phyloP scores from a whole-genome alignment of 2,329 filamentous ascomycete genomes.

The Claviceps fusiformis region DNA sequence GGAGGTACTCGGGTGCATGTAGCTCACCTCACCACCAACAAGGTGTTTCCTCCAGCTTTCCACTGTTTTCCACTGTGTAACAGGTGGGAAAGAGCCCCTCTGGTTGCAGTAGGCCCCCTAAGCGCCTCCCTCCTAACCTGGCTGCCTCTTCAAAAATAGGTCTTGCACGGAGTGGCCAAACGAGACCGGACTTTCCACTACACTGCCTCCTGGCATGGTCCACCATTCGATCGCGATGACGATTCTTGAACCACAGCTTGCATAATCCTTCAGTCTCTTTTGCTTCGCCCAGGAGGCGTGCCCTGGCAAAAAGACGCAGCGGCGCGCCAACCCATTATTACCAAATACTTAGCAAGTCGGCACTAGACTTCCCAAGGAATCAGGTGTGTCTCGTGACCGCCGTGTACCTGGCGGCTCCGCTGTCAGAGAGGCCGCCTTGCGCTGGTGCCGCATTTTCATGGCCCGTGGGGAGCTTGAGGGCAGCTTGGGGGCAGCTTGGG shows the following conservation, averaged over 20 bases:
- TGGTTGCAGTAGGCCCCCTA: no score
- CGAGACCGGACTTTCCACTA: no score
- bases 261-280: neutral
- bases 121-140: no score
- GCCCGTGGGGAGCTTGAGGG: conserved; percentile 2
- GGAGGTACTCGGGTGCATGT: no score
- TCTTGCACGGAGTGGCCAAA: no score
- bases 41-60: no score
- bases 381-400: conserved; percentile 14
- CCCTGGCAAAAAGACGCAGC: neutral
- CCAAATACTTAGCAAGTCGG: conserved; percentile 17
- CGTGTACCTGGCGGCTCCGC: conserved; percentile 12
- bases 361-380: conserved; percentile 19
- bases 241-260: conserved; percentile 11
- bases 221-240: conserved; percentile 17
- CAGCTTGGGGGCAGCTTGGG: no score
- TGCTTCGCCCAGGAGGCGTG: neutral
- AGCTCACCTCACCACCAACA: no score
- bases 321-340: conserved; percentile 14
- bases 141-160: no score
- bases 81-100: no score
- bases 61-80: no score
- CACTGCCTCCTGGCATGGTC: neutral
- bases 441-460: neutral
- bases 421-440: conserved; percentile 9